Evolutionary conservation across 2,329 filamentous ascomycete species (phyloP).

Genomic region (Monilinia laxa): DNA sequence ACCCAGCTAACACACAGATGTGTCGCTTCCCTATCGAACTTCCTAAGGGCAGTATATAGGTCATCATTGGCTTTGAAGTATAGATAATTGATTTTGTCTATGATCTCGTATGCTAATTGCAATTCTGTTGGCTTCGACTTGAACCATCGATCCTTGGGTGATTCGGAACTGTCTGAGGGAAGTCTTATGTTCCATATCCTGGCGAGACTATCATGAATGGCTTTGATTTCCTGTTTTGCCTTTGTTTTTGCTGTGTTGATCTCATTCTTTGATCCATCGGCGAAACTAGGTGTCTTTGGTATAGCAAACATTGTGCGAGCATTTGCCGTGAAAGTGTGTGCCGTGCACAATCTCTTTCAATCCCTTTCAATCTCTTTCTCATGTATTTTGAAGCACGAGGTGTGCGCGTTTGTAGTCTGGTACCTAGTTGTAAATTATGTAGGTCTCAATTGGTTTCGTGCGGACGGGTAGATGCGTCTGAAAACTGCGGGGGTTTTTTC

Average conservation of each 20-base stretch:
- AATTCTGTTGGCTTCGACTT: background rate
- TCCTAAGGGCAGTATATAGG: background rate
- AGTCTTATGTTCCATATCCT: slow-evolving; percentile 3
- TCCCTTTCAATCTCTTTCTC: background rate
- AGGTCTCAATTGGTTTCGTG: background rate
- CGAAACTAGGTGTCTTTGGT: slow-evolving; percentile 2
- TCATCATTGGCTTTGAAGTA: background rate
- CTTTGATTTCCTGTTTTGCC: background rate
- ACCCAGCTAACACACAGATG: slow-evolving; percentile 28
- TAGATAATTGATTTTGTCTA: background rate
- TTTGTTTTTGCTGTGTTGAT: no score
- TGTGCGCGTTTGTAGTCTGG: background rate
- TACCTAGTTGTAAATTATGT: background rate
- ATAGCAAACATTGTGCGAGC: slow-evolving; percentile 3
- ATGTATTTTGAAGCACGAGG: background rate
- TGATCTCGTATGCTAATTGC: background rate
- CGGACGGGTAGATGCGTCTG: background rate
- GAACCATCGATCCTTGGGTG: background rate
- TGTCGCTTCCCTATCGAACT: background rate
- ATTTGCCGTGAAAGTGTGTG: background rate
- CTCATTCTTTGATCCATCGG: background rate
- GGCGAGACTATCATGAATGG: background rate
- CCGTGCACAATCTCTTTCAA: background rate
- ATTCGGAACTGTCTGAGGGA: background rate
- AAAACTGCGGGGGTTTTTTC: background rate